phyloP scores from a whole-genome alignment of 73 alveolate species.

The Tetrahymena borealis region DNA sequence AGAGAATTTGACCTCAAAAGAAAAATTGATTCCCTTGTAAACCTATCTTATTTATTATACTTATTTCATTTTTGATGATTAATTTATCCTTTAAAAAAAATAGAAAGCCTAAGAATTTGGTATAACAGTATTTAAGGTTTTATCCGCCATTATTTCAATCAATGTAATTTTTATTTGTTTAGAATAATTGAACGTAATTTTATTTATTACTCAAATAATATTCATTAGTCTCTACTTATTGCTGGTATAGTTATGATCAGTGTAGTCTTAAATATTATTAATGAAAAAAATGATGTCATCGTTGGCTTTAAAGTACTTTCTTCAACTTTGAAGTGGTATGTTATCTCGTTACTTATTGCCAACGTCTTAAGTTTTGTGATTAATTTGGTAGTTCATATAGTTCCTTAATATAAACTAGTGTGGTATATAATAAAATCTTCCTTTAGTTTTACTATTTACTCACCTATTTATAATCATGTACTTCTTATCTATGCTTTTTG shows the following conservation, averaged over 20 bases:
- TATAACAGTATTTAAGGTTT: not conserved
- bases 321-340: not conserved
- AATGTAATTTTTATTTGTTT: not conserved
- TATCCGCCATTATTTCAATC: not conserved
- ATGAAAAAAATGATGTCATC: not conserved
- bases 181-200: not conserved
- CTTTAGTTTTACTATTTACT: not conserved
- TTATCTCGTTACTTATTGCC: not conserved
- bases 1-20: not conserved
- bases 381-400: not conserved
- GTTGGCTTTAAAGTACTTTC: not conserved
- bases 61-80: not conserved
- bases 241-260: not conserved
- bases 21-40: not conserved
- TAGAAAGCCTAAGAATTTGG: not conserved
- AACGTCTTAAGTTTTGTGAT: not conserved
- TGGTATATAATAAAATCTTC: not conserved
- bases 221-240: not conserved
- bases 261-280: not conserved
- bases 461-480: constrained; percentile 30
- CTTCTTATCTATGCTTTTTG: constrained; percentile 24
- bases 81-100: not conserved
- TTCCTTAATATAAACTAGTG: not conserved
- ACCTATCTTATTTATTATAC: not conserved
- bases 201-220: no score